Base-by-base conservation (phyloP, 352 stramenopile genomes). In the Pythium plurisporium region DNA sequence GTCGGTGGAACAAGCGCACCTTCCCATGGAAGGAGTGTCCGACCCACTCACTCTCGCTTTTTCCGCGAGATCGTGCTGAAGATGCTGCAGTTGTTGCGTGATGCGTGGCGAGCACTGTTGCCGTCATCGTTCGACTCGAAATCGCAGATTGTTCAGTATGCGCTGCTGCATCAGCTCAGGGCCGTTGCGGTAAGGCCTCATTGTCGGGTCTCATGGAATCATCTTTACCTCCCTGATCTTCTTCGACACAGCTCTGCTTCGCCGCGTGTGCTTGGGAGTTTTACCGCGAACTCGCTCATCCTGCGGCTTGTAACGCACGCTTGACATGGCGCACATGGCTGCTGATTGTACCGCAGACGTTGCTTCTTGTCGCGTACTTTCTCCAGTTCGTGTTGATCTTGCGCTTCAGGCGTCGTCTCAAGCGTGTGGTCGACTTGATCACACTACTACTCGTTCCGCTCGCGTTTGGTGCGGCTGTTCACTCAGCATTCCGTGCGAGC, bases 401-500 rank as follows among this genome's bases (percentile, higher is more conserved):
- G 36, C 60, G 53, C 5, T 58, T 59, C 40, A 54, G 41, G 12
- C 46, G 40, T 25, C 30, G 38, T 7, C 30, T 54, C 15, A 23
- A 61, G 26, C 37, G 41, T 12, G 9, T 44, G 0, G 31, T 67
- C 30, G 30, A 43, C 20, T 5, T 38, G 17, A n/a, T 59, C 8
- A 23, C 40, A 22, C 23, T 50, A 23, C 30, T 54, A 1, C 44
- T 62, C 4, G 27, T 53, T 0, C 59, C 59, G 26, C 42, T 67
- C 3, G 59, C 33, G 22, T 54, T 65, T 14, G 44, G 31, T 9
- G 69, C 51, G 4, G 45, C 64, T 9, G 30, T 73, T 34, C 56
- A 70, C 34, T 64, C 59, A 5, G 57, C 55, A 10, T 64, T 73
- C 54, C 64, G 70, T 12, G 23, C 60, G 14, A 60, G 53, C 41